These are phyloP conservation scores for Acmispon strigosus DNA, from an alignment of 306 rosid genomes.

Conservation along the genomic window DNA sequence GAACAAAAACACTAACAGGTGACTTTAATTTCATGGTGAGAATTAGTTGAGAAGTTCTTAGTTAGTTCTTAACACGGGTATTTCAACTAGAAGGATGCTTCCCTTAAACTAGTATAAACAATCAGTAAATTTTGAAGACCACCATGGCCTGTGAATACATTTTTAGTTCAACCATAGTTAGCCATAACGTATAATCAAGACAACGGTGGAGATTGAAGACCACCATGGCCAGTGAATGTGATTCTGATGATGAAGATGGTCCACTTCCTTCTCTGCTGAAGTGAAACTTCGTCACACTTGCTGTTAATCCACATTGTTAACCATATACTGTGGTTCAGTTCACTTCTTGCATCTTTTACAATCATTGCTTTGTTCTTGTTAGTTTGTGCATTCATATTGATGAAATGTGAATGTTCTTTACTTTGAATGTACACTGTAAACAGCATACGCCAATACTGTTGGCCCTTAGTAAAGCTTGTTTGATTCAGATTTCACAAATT, in stretches of 20 bases:
- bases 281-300: not conserved
- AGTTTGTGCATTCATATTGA: not conserved
- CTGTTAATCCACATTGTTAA: not conserved
- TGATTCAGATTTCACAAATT: conserved; percentile 1
- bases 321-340: not conserved
- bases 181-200: too few relatives aligned
- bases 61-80: not conserved
- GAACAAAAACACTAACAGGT: not conserved
- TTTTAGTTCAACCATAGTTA: too few relatives aligned
- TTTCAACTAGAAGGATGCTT: too few relatives aligned
- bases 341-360: not conserved
- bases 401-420: not conserved
- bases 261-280: conserved; percentile 12
- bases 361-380: not conserved
- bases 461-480: not conserved
- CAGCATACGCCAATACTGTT: not conserved
- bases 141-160: too few relatives aligned
- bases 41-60: not conserved
- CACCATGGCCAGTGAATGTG: conserved; percentile 48
- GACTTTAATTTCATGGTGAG: not conserved
- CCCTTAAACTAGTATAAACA: too few relatives aligned
- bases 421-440: not conserved
- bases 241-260: not conserved
- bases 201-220: conserved; percentile 56
- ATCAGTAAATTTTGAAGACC: too few relatives aligned